Percentiles rank a stretch among this genome's conserved stretches.
phyloP scores from a whole-genome alignment of 2,329 filamentous ascomycete genomes.

The Lachnellula willkommii region DNA sequence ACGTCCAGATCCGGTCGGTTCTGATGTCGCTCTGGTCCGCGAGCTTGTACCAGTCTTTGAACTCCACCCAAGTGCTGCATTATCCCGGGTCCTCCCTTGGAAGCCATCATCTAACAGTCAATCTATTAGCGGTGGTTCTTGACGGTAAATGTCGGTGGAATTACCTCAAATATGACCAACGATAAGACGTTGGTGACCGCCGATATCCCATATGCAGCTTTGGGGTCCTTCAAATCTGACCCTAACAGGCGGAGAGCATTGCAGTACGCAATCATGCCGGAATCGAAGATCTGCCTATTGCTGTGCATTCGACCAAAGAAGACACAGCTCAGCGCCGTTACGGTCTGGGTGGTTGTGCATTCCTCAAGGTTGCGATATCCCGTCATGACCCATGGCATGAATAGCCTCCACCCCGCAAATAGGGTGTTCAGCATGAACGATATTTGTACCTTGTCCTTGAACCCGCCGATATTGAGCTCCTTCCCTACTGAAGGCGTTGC shows the following conservation, averaged over 20 bases:
- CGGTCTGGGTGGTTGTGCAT: slow-evolving; percentile 15
- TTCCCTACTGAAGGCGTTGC: background rate
- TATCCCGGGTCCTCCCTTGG: slow-evolving; percentile 3
- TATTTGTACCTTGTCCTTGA: background rate
- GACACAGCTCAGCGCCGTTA: slow-evolving; percentile 12
- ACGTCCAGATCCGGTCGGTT: slow-evolving; percentile 8
- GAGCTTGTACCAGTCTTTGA: slow-evolving; percentile 9
- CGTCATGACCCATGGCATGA: slow-evolving; percentile 7
- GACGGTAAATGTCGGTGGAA: background rate
- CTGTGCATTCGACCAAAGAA: slow-evolving; percentile 14
- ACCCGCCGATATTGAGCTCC: background rate
- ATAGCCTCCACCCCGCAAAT: slow-evolving; percentile 8
- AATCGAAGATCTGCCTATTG: slow-evolving; percentile 5
- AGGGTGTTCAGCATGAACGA: slow-evolving; percentile 10
- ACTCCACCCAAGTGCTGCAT: slow-evolving; percentile 12
- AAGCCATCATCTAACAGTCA: slow-evolving; percentile 11
- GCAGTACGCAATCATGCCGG: slow-evolving; percentile 9
- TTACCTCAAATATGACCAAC: slow-evolving; percentile 13
- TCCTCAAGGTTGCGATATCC: slow-evolving; percentile 7
- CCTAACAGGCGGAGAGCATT: slow-evolving; percentile 15
- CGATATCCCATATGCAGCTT: slow-evolving; percentile 2
- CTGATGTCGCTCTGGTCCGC: slow-evolving; percentile 11
- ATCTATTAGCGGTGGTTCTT: background rate
- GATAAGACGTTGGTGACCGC: slow-evolving; percentile 12
- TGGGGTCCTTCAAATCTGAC: slow-evolving; percentile 10